Percentiles rank a stretch among this genome's conserved stretches.
Evolutionary conservation across 2,329 filamentous ascomycete genomes (phyloP).

Genomic region (Fusarium metavorans): DNA sequence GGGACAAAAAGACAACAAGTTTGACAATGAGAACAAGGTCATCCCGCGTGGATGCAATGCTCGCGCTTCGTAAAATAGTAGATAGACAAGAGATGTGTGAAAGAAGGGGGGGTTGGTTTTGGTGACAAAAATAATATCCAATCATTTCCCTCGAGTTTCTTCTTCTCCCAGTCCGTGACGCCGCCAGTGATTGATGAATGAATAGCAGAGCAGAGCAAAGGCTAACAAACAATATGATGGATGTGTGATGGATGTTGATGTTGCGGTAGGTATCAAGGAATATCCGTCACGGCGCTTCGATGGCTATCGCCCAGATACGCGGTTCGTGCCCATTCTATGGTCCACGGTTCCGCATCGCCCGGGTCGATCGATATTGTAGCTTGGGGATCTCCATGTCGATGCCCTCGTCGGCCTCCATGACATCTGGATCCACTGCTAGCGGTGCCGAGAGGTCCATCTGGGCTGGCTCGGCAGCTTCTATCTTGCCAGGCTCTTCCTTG

Average conservation of each 20-base stretch:
- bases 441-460: constrained; percentile 33
- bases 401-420: constrained; percentile 57
- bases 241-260: constrained; percentile 18
- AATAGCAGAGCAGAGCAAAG: constrained; percentile 13
- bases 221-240: constrained; percentile 22
- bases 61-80: constrained; percentile 31
- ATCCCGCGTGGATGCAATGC: constrained; percentile 28
- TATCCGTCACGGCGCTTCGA: constrained; percentile 20
- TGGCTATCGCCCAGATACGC: constrained; percentile 35
- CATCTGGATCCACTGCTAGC: constrained; percentile 50
- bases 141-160: constrained; percentile 1
- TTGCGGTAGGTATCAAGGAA: not conserved
- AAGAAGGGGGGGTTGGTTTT: constrained; percentile 21
- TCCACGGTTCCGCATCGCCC: constrained; percentile 51
- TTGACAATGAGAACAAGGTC: constrained; percentile 24
- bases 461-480: constrained; percentile 37
- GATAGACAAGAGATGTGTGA: constrained; percentile 18
- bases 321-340: constrained; percentile 42
- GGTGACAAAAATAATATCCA: constrained; percentile 6
- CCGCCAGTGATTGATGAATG: constrained; percentile 38
- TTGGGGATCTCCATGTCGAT: constrained; percentile 54
- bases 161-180: constrained; percentile 31
- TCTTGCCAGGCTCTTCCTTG: constrained; percentile 41
- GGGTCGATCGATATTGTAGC: constrained; percentile 58
- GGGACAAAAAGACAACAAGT: constrained; percentile 9